Evolutionary conservation across 225 moss, liverwort and hornwort species (phyloP).

Genomic region (Bryoerythrophyllum caledonicum): DNA sequence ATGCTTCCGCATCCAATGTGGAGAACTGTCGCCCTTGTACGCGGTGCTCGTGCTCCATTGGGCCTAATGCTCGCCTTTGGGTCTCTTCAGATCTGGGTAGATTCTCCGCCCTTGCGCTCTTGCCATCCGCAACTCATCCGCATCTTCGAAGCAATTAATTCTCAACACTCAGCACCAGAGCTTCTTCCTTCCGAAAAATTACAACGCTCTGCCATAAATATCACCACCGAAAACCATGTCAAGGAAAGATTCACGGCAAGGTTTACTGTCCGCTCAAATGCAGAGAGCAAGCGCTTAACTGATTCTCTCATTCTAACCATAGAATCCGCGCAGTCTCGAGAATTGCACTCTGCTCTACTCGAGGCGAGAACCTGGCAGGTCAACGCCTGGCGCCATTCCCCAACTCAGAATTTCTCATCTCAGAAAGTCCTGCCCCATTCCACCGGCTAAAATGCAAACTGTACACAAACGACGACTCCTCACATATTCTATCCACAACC

Average conservation of each 20-base stretch:
- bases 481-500: neutral
- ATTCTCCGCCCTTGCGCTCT: constrained; percentile 11
- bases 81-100: neutral
- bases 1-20: too few species aligned
- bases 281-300: neutral
- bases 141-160: neutral
- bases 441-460: neutral
- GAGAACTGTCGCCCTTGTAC: too few species aligned
- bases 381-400: neutral
- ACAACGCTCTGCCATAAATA: too few species aligned
- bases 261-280: neutral
- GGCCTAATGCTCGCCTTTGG: neutral
- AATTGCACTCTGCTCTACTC: neutral
- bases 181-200: neutral
- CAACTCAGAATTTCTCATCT: neutral
- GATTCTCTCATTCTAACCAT: neutral
- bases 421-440: neutral
- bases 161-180: neutral
- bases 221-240: too few species aligned
- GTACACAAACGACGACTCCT: neutral
- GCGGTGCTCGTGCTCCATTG: too few species aligned
- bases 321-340: too few species aligned
- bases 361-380: neutral
- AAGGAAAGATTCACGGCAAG: neutral
- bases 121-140: constrained; percentile 17